A percentile compares a stretch with the other conserved stretches of the same genome.
phyloP scores from a whole-genome alignment of 208 protist species.

The Trypanosoma melophagium region DNA sequence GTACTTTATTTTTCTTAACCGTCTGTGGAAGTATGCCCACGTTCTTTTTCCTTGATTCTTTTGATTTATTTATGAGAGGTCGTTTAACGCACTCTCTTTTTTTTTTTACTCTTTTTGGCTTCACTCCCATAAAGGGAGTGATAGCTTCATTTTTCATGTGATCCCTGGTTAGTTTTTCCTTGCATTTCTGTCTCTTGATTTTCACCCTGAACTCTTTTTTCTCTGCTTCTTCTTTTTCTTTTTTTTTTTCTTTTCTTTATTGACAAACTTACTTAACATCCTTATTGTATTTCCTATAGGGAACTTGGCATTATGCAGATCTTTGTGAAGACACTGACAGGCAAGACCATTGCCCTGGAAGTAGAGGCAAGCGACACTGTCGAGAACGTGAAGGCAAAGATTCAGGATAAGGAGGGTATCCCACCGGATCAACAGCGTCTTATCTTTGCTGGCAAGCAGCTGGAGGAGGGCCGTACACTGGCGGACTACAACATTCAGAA shows the following conservation, averaged over 20 bases:
- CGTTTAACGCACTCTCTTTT: no score
- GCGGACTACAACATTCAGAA: slow-evolving; percentile 99
- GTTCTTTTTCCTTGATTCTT: no score
- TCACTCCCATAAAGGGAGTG: no score
- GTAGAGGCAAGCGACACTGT: slow-evolving; percentile 39
- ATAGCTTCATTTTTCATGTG: no score
- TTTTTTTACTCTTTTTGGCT: no score
- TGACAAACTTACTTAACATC: neutral
- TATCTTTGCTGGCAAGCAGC: slow-evolving; percentile 23
- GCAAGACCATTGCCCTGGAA: slow-evolving; percentile 98
- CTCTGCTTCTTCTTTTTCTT: slow-evolving; percentile 7
- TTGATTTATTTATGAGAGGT: no score
- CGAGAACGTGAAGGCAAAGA: neutral
- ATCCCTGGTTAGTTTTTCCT: no score
- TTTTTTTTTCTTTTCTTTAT: slow-evolving; percentile 26
- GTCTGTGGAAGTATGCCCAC: no score
- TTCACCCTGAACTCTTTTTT: no score
- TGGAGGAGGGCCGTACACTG: slow-evolving; percentile 98
- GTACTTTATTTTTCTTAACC: no score
- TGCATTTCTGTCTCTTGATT: no score
- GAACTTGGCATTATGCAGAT: slow-evolving; percentile 83
- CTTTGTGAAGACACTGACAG: slow-evolving; percentile 96
- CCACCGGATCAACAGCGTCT: neutral
- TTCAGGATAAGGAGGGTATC: neutral
- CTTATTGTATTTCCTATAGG: neutral